These are phyloP conservation scores for Citrus cavaleriei DNA, from an alignment of 345 rosid genomes.

Conservation along the genomic window DNA sequence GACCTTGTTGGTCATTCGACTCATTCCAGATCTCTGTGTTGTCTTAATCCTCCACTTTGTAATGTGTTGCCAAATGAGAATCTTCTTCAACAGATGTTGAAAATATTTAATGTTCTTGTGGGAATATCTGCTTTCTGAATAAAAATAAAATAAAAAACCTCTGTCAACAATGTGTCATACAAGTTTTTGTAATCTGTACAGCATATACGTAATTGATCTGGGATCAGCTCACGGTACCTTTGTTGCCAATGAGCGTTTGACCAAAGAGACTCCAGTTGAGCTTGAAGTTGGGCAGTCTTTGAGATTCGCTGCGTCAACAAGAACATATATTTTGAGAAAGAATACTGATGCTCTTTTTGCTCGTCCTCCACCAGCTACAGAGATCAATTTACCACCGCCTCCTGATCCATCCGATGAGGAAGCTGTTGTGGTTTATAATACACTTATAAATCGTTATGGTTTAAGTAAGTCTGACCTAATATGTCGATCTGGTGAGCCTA, in stretches of 20 bases:
- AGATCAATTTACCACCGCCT: slow-evolving; percentile 66
- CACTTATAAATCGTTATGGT: slow-evolving; percentile 76
- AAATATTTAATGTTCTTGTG: background rate
- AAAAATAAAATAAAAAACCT: background rate
- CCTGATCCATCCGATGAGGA: slow-evolving; percentile 90
- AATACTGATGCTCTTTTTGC: slow-evolving; percentile 77
- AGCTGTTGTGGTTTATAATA: slow-evolving; percentile 78
- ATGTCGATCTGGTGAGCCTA: slow-evolving; percentile 23
- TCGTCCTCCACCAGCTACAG: slow-evolving; percentile 49
- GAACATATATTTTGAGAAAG: slow-evolving; percentile 77
- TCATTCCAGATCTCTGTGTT: background rate
- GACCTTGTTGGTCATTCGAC: background rate
- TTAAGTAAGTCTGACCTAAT: slow-evolving; percentile 36
- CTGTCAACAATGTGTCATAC: background rate
- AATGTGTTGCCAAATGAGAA: background rate
- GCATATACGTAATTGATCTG: slow-evolving; percentile 72
- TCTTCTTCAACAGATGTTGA: background rate
- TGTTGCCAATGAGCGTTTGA: slow-evolving; percentile 86
- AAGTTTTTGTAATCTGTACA: slow-evolving; percentile 25
- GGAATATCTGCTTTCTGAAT: background rate
- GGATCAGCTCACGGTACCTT: slow-evolving; percentile 86
- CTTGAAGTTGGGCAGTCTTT: slow-evolving; percentile 75
- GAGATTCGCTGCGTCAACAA: slow-evolving; percentile 91
- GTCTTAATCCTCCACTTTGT: background rate
- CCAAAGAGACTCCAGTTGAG: slow-evolving; percentile 68